phyloP scores from a whole-genome alignment of 192 early-diverging fungal species.

The Coemansia sp. region DNA sequence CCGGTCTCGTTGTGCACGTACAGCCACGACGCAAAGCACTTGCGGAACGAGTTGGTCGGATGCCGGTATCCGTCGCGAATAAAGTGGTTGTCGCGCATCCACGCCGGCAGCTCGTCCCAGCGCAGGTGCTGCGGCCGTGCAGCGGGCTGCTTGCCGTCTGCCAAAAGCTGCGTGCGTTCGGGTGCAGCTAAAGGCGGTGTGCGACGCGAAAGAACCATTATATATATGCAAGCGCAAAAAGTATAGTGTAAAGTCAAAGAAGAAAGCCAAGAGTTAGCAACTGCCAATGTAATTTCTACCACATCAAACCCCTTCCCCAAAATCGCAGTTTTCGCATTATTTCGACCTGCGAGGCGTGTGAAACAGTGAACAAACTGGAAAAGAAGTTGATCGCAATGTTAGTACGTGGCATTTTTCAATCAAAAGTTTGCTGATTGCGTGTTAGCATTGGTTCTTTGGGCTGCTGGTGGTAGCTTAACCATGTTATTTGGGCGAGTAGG shows the following conservation, averaged over 20 bases:
- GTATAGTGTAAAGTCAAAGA: background rate
- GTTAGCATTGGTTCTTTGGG: too few species aligned
- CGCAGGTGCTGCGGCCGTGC: constrained; percentile 18
- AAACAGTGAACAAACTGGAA: too few species aligned
- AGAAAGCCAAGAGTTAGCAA: background rate
- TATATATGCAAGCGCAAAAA: background rate
- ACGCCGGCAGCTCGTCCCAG: constrained; percentile 61
- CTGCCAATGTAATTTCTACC: too few species aligned
- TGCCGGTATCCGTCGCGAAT: constrained; percentile 81
- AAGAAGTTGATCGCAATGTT: too few species aligned
- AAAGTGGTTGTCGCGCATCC: constrained; percentile 81
- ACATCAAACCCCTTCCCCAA: too few species aligned
- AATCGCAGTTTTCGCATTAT: too few species aligned
- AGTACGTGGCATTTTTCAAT: too few species aligned
- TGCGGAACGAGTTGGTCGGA: constrained; percentile 68
- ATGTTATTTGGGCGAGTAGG: too few species aligned
- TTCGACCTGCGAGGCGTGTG: too few species aligned
- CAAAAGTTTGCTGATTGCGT: too few species aligned
- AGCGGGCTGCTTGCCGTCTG: constrained; percentile 4
- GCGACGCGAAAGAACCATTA: constrained; percentile 29
- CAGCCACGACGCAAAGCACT: constrained; percentile 70
- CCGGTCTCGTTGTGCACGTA: constrained; percentile 93
- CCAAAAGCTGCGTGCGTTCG: constrained; percentile 5
- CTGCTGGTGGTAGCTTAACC: too few species aligned
- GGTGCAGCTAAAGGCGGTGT: constrained; percentile 9